Evolutionary conservation across 345 rosid genomes (phyloP).

Genomic region (Pseudoturritis turrita): DNA sequence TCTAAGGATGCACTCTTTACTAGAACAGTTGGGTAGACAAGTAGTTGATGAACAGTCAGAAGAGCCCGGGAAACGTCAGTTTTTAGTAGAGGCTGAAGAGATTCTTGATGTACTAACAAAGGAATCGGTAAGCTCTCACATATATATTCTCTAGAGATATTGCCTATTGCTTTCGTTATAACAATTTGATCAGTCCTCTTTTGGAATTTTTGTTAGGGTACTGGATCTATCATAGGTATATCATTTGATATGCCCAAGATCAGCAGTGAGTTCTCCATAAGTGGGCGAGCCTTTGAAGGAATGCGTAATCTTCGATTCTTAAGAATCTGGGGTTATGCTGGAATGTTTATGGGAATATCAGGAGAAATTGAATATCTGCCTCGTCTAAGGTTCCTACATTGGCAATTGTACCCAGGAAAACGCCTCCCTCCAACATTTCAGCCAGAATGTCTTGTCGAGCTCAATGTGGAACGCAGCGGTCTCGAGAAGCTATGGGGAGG

Average conservation of each 20-base stretch:
- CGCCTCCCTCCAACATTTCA: background rate
- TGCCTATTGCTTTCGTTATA: background rate
- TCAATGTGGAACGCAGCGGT: too few species aligned
- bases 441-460: too few species aligned
- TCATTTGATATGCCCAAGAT: too few species aligned
- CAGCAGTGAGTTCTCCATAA: too few species aligned
- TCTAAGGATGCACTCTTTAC: constrained; percentile 30
- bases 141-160: background rate
- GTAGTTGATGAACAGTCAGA: constrained; percentile 4
- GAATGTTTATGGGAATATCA: too few species aligned
- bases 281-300: too few species aligned
- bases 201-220: too few species aligned
- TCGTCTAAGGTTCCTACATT: constrained; percentile 26
- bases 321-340: too few species aligned
- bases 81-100: constrained; percentile 10
- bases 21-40: constrained; percentile 19
- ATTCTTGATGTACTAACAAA: constrained; percentile 7
- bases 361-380: background rate
- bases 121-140: constrained; percentile 5
- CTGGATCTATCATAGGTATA: too few species aligned
- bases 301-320: too few species aligned
- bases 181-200: background rate
- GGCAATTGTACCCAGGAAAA: background rate
- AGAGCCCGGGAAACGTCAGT: constrained; percentile 7
- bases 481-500: too few species aligned